Base-by-base conservation (phyloP, 352 stramenopile genomes). In the Phytophthora europaea region DNA sequence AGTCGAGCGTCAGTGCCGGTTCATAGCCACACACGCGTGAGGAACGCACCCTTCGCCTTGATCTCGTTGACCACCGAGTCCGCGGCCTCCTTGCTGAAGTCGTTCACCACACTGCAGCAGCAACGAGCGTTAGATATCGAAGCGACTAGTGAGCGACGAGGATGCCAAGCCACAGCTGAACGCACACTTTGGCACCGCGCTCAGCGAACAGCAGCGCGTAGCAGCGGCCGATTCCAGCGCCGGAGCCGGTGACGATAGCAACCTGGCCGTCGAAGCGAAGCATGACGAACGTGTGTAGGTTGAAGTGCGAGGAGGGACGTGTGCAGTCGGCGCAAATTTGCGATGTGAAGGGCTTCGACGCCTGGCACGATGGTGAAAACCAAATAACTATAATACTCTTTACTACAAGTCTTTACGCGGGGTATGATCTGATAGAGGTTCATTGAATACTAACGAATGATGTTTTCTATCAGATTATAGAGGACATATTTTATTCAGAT, bases 171-270 rank as follows among this genome's bases (percentile, higher is more conserved):
- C 6, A 45, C 6, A 63, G 22, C 38, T 1, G 28, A 45, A 92
- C 86, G 78, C 73, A 92, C 87, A 96, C 85, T 82, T 96, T 96
- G 58, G 89, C 90, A 43, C 90, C 88, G 36, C 86, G 87, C 67
- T 85, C 78, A 13, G 76, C 90, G 50, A 96, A 89, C 55, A 93
- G 79, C 38, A 93, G 58, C 36, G 88, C 90, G 72, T 94, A 95
- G 48, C 81, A 81, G 72, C 88, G 88, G 51, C 90, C 90, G 38
- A 96, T 84, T 50, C 90, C 90, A 12, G 78, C 77, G 28, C 88
- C 90, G 10, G 90, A 85, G 47, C 90, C 90, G 15, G 90, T 96
- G 73, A 96, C 75, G 63, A 96, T 87, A 48, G 88, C 89, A 26
- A 96, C 88, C 61, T 88, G 79, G 70, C 77, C 81, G 75, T 95